phyloP scores from a whole-genome alignment of 164 flowering plant genomes.

The Tinospora cordifolia region DNA sequence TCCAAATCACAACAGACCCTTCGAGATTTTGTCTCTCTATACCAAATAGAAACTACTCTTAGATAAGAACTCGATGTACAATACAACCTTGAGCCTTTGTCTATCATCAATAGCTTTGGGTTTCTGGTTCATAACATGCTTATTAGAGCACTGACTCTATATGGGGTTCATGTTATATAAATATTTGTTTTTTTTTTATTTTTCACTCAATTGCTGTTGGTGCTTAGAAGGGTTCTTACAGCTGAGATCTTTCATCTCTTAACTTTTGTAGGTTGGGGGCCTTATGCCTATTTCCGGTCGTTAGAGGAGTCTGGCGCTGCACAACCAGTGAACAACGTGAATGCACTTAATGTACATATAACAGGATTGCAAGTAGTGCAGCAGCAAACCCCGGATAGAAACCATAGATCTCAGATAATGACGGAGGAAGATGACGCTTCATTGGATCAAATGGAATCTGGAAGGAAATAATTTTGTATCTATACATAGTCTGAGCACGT shows the following conservation, averaged over 20 bases:
- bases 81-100: no score
- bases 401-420: background rate
- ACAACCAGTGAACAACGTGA: constrained; percentile 8
- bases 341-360: constrained; percentile 17
- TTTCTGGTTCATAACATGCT: no score
- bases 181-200: no score
- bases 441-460: constrained; percentile 32
- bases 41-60: no score
- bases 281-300: constrained; percentile 57
- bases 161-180: no score
- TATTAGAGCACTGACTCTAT: no score
- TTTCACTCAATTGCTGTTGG: no score
- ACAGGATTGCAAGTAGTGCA: constrained; percentile 18
- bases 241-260: background rate
- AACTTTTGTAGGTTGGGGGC: constrained; percentile 29
- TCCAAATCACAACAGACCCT: no score
- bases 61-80: no score
- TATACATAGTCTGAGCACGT: background rate
- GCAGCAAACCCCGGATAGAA: constrained; percentile 8
- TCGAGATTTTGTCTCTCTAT: no score
- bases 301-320: constrained; percentile 30
- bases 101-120: no score
- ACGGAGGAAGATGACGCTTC: constrained; percentile 10
- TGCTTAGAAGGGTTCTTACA: background rate
- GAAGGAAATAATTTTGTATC: constrained; percentile 22